Conservation (phyloP, 2,329 filamentous ascomycete species). For the Botrytis sinoallii region DNA sequence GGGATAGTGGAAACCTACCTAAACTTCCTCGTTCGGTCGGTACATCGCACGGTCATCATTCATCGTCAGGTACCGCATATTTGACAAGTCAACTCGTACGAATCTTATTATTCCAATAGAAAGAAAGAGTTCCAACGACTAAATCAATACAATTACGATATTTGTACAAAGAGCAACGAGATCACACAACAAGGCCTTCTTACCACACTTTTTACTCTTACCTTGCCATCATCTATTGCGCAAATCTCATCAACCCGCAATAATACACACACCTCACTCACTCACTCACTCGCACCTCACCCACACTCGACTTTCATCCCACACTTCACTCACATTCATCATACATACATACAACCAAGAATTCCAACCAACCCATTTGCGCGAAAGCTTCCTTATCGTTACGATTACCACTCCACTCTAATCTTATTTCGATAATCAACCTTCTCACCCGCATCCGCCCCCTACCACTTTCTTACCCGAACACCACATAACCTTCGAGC, state of each 20-base stretch:
- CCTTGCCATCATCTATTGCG: background rate
- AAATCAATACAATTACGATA: background rate
- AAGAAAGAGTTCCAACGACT: background rate
- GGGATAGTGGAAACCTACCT: slow-evolving; percentile 6
- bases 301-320: background rate
- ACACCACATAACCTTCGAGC: slow-evolving; percentile 18
- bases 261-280: background rate
- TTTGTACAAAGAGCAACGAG: background rate
- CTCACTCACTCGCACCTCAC: background rate
- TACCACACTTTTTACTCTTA: background rate
- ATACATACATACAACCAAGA: background rate
- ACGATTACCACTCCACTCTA: slow-evolving; percentile 13
- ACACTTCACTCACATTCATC: background rate
- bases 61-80: slow-evolving; percentile 21
- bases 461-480: slow-evolving; percentile 15
- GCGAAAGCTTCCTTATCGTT: slow-evolving; percentile 16
- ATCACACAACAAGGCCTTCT: background rate
- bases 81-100: slow-evolving; percentile 21
- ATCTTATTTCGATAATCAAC: slow-evolving; percentile 22
- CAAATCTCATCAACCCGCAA: background rate
- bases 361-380: background rate
- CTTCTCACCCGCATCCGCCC: slow-evolving; percentile 19
- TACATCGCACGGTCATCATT: slow-evolving; percentile 21
- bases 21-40: background rate
- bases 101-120: slow-evolving; percentile 9